Evolutionary conservation across 225 moss, liverwort and hornwort species (phyloP).

Genomic region (Polytrichum formosum): DNA sequence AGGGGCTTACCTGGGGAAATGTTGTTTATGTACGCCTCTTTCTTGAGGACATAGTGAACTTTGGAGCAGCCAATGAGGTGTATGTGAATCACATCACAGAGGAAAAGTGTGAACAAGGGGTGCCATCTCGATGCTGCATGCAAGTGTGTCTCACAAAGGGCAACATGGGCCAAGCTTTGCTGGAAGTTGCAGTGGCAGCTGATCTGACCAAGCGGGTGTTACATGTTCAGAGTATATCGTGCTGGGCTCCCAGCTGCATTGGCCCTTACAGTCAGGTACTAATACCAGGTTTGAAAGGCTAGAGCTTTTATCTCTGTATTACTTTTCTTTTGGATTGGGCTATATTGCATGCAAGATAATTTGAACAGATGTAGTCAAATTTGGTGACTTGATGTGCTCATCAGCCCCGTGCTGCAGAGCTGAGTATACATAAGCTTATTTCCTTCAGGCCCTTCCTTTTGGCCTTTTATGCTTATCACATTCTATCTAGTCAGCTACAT

Average conservation of each 20-base stretch:
- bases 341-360: too few species aligned
- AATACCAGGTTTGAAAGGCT: neutral
- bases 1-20: slow-evolving; percentile 66
- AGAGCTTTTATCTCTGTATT: neutral
- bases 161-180: slow-evolving; percentile 46
- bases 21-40: slow-evolving; percentile 86
- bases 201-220: slow-evolving; percentile 71
- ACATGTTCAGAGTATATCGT: slow-evolving; percentile 97
- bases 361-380: too few species aligned
- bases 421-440: too few species aligned
- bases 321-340: too few species aligned
- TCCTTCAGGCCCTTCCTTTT: too few species aligned
- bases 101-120: slow-evolving; percentile 74
- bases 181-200: slow-evolving; percentile 66
- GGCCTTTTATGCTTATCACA: too few species aligned
- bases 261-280: slow-evolving; percentile 97
- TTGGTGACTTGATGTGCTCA: too few species aligned
- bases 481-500: too few species aligned
- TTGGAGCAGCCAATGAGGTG: slow-evolving; percentile 72
- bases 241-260: slow-evolving; percentile 98
- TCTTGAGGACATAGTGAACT: slow-evolving; percentile 73
- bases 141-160: slow-evolving; percentile 65
- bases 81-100: slow-evolving; percentile 83
- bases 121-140: slow-evolving; percentile 92
- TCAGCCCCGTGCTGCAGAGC: too few species aligned